Evolutionary conservation across 805 yeast species (phyloP).

Genomic region (Metschnikowia proteae): DNA sequence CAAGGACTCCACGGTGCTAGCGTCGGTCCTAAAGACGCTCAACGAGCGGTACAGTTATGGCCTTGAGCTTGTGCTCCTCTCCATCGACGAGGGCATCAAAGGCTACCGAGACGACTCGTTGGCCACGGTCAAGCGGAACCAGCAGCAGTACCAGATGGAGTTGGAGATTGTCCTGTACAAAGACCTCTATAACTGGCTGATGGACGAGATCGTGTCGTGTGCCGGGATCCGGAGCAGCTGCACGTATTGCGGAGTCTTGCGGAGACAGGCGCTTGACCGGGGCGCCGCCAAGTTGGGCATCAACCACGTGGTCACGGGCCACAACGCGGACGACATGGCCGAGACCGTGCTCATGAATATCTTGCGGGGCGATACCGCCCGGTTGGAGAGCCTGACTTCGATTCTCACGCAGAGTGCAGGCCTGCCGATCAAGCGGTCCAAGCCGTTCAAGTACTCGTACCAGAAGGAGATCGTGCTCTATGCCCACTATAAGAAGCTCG

Average conservation of each 20-base stretch:
- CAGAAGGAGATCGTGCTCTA: conserved; percentile 96
- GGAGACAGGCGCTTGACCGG: conserved; percentile 94
- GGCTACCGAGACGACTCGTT: conserved; percentile 97
- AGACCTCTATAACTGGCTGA: conserved; percentile 93
- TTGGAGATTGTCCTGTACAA: conserved; percentile 78
- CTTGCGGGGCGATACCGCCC: conserved; percentile 91
- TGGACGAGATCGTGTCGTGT: conserved; percentile 95
- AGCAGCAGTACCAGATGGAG: conserved; percentile 76
- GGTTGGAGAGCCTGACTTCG: conserved; percentile 83
- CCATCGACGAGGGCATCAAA: conserved; percentile 94
- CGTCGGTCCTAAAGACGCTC: conserved; percentile 77
- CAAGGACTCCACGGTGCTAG: conserved; percentile 94
- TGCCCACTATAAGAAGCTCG: conserved; percentile 93
- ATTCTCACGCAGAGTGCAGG: conserved; percentile 80
- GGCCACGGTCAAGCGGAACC: conserved; percentile 94
- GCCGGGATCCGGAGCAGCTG: conserved; percentile 93
- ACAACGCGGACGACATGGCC: conserved; percentile 99
- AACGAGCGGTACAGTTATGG: conserved; percentile 90
- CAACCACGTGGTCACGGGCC: conserved; percentile 93
- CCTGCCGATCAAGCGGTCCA: conserved; percentile 88
- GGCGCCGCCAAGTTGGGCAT: conserved; percentile 88
- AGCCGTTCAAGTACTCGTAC: conserved; percentile 93
- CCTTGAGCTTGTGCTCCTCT: conserved; percentile 72
- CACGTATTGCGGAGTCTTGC: conserved; percentile 95
- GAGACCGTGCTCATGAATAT: conserved; percentile 96